Evolutionary conservation across 2,329 filamentous ascomycete genomes (phyloP), one percentile per base, ranked within the genome.

Genomic region (Exophiala lecanii-corni): DNA sequence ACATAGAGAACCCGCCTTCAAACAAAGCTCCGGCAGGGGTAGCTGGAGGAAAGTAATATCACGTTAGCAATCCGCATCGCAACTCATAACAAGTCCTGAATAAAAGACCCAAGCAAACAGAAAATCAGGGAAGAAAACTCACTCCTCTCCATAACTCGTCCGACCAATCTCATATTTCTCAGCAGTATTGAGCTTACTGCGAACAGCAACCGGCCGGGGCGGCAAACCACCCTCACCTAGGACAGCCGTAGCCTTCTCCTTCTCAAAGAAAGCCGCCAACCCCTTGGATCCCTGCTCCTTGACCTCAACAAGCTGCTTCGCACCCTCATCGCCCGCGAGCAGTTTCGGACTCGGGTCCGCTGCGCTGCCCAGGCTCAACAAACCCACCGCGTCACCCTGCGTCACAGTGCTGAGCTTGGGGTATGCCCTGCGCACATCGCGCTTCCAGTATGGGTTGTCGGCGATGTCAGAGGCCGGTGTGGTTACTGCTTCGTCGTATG

Each of bases 381-480:
- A 78, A 31, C 84, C 84, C 17, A 92, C 92, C 39, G 88, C 82
- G 65, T 97, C 86, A 35, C 79, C 79, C 73, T 97, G 92, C 47
- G 73, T 82, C 50, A 98, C 78, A 34, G 86, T 81, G 60, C 84
- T 91, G 43, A 85, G 75, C 57, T 75, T 77, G 21, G 92, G 86
- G 71, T 97, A 97, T 59, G 75, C 76, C 59, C 92, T 79, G 57
- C 92, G 85, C 49, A 73, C 67, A 62, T 98, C 92, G 59, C 92
- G 89, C 76, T 94, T 94, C 88, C 89, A 98, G 73, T 96, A 94
- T 26, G 88, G 81, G 70, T 94, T 94, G 66, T 91, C 86, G 58
- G 88, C 88, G 58, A 94, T 82, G 64, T 94, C 88, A 55, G 77
- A 86, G 2, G 88, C 86, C n/a, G 88, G 88, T 0, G 84, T 47